phyloP scores from a whole-genome alignment of 202 grass and related monocot genomes.

The Musa balbisiana region DNA sequence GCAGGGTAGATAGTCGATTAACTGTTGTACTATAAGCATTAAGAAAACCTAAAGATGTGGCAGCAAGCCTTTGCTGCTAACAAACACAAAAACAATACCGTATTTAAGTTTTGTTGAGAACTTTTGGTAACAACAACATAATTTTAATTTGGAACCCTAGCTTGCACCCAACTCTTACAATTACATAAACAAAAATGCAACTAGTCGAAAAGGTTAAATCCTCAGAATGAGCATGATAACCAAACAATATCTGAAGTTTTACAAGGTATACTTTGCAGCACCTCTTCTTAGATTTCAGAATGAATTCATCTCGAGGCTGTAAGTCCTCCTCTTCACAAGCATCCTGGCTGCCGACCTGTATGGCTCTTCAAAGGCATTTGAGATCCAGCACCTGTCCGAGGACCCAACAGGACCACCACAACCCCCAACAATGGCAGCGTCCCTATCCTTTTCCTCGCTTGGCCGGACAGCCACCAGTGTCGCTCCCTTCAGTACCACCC shows the following conservation, averaged over 20 bases:
- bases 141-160: too few relatives aligned
- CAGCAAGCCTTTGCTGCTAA: too few relatives aligned
- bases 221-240: neutral
- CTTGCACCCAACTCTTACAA: too few relatives aligned
- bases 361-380: slow-evolving; percentile 70
- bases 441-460: slow-evolving; percentile 35
- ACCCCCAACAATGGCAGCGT: slow-evolving; percentile 9
- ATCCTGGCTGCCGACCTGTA: slow-evolving; percentile 51
- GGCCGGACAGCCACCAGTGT: slow-evolving; percentile 76
- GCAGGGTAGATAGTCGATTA: too few relatives aligned
- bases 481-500: slow-evolving; percentile 58
- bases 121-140: too few relatives aligned
- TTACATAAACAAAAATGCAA: too few relatives aligned
- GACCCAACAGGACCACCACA: slow-evolving; percentile 8
- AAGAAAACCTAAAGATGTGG: too few relatives aligned
- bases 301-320: slow-evolving; percentile 86
- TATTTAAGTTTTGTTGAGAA: too few relatives aligned
- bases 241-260: neutral
- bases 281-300: slow-evolving; percentile 33
- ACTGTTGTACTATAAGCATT: too few relatives aligned
- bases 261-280: neutral
- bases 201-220: too few relatives aligned
- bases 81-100: too few relatives aligned
- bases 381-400: slow-evolving; percentile 39
- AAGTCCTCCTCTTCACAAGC: slow-evolving; percentile 62